Base-by-base conservation (phyloP, 2,329 filamentous ascomycete species). In the Beauveria sp. region DNA sequence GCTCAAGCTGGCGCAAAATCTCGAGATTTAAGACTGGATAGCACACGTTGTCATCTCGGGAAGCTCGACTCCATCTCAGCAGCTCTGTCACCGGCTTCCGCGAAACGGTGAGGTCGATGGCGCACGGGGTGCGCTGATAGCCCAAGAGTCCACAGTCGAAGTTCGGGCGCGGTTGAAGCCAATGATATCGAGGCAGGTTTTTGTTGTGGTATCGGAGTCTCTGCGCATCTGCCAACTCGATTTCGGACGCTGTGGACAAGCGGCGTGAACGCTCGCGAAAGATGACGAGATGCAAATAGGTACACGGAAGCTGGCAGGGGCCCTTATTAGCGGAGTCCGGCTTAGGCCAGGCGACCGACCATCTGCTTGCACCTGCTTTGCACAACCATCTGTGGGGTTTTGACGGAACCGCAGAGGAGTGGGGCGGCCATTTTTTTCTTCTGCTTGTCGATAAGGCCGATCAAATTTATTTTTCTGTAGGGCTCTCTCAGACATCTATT, bases 401-500 rank as follows among this genome's bases (percentile, higher is more conserved):
- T 30, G 10, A n/a, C 43, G 22, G 44, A 44, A 37, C 34, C n/a
- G 8, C 22, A 43, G 46, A 57, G 57, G 40, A 41, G 22, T 52
- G 54, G 62, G 48, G 12, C 56, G 41, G 51, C 48, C 18, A 51
- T 64, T 63, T 59, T 60, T 60, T 64, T 63, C 54, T 43, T 24
- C 14, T 20, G 46, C 59, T 54, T 64, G 52, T 63, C 63, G 62
- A 63, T 63, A 53, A 61, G 34, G 26, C 43, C 34, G 34, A 59
- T 16, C 51, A 61, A 62, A 55, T 63, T 66, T 66, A 64, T 65
- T 66, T 65, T 54, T 62, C 51, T 43, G 40, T 30, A 12, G 22
- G 44, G 1, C 40, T 18, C 12, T 51, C 46, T 20, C 16, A 20
- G 34, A 26, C 44, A 28, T 41, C n/a, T 14, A 4, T 22, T 53